A percentile compares a stretch with the other conserved stretches of the same genome.
Conservation (phyloP, 495 filamentous ascomycete genomes). For the Saxophila tyrrhenica region DNA sequence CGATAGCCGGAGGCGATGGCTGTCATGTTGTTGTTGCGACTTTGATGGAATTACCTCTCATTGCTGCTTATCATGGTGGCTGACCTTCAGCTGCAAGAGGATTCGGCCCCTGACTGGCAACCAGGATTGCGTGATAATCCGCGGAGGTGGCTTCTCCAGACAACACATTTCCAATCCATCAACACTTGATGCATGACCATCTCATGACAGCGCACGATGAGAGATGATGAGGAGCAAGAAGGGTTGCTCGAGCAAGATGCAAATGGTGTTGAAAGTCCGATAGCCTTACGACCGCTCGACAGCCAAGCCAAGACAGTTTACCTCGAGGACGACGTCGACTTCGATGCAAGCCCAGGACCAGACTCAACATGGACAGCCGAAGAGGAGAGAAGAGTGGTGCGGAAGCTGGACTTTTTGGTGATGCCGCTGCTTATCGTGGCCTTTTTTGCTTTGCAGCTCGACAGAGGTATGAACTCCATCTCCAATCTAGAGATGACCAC, state of each 20-base stretch:
- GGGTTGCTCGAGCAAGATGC: not conserved
- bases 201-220: not conserved
- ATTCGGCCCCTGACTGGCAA: not conserved
- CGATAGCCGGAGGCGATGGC: no score
- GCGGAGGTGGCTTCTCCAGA: not conserved
- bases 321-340: not conserved
- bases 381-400: constrained; percentile 12
- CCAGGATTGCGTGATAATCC: not conserved
- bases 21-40: no score
- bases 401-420: constrained; percentile 13
- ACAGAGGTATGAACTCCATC: constrained; percentile 14
- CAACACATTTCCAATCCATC: not conserved
- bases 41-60: no score
- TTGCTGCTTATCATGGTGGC: not conserved
- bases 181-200: no score
- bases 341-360: not conserved
- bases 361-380: constrained; percentile 8
- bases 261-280: not conserved
- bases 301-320: not conserved
- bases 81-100: not conserved
- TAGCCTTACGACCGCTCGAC: not conserved
- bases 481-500: no score
- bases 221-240: not conserved
- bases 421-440: constrained; percentile 15
- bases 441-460: constrained; percentile 13